phyloP scores from a whole-genome alignment of 371 early-diverging fungal species.

The Apophysomyces ossiformis region DNA sequence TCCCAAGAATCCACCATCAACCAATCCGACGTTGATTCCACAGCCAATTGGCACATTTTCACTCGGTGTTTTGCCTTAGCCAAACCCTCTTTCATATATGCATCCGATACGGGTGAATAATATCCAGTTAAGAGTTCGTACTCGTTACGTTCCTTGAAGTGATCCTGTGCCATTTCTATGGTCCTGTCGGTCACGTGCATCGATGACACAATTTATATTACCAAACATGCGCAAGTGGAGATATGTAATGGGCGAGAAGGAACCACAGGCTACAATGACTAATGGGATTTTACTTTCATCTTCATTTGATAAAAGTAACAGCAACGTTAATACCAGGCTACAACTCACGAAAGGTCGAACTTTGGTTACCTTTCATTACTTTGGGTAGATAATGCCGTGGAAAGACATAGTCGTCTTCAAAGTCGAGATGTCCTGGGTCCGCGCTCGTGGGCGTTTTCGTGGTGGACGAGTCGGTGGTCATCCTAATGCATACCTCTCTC shows the following conservation, averaged over 20 bases:
- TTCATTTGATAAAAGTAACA: constrained; percentile 20
- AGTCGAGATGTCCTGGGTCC: constrained; percentile 14
- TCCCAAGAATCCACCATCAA: constrained; percentile 98
- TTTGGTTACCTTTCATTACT: constrained; percentile 26
- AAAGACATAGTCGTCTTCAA: constrained; percentile 27
- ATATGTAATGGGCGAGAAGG: constrained; percentile 97
- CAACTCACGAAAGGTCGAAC: too few relatives aligned
- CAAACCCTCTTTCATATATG: constrained; percentile 91
- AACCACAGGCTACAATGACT: constrained; percentile 97
- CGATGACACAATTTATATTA: constrained; percentile 41
- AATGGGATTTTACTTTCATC: constrained; percentile 86
- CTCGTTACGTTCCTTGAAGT: constrained; percentile 71
- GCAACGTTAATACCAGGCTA: too few relatives aligned
- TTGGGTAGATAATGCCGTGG: constrained; percentile 26
- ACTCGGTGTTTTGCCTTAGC: constrained; percentile 88
- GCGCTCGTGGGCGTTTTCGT: not conserved
- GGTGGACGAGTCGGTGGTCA: constrained; percentile 9
- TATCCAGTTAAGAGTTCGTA: constrained; percentile 95
- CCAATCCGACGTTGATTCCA: constrained; percentile 83
- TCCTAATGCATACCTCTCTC: constrained; percentile 13
- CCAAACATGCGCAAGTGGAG: constrained; percentile 98
- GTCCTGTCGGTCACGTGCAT: constrained; percentile 8
- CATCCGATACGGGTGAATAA: constrained; percentile 95
- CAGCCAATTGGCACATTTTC: constrained; percentile 92
- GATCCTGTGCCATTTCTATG: constrained; percentile 93